Base-by-base conservation (phyloP, 1,139 yeast genomes). In the Schwanniomyces etchellsii region DNA sequence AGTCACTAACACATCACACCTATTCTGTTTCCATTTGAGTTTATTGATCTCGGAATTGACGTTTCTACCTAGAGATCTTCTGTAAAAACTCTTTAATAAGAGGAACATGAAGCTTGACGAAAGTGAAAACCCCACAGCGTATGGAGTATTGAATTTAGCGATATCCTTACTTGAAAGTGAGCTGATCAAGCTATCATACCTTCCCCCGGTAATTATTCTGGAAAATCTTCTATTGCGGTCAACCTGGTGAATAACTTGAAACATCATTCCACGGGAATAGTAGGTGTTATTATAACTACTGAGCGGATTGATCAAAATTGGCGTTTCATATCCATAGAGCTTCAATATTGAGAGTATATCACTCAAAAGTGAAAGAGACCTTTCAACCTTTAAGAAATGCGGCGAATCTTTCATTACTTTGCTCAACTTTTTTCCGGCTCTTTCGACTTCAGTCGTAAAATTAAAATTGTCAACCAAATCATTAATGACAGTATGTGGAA, bases 141-240 rank as follows among this genome's bases (percentile, higher is more conserved):
- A 73, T 1, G 64, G 63, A 3, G 61, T 57, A 5, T 42, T 46
- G 4, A 45, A 35, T 23, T 53, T 54, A 1, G 52, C 43, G 10
- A 62, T 44, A 22, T 55, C 57, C 13, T 51, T 52, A 28, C 53
- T 74, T 0, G 86, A 72, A 37, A 85, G 70, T 12, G 78, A 70
- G 2, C 74, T 62, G 14, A 88, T 72, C 40, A 89, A 63, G 14
- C 66, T 60, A 47, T 91, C 97, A 47, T 86, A 91, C 30, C 98
- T 63, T 2, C 98, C 98, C 28, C 98, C 98, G 1, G 94, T 91
- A 9, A 93, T 93, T 26, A 85, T 58, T 26, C 89, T 52, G 0
- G 70, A 50, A 28, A 44, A 54, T 14, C 58, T 48, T 29, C 66
- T 52, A 27, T 48, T 57, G 38, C 65, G 70, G 9, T 77, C 67